Conservation (phyloP, 306 rosid species). For the Acacia crassicarpa region DNA sequence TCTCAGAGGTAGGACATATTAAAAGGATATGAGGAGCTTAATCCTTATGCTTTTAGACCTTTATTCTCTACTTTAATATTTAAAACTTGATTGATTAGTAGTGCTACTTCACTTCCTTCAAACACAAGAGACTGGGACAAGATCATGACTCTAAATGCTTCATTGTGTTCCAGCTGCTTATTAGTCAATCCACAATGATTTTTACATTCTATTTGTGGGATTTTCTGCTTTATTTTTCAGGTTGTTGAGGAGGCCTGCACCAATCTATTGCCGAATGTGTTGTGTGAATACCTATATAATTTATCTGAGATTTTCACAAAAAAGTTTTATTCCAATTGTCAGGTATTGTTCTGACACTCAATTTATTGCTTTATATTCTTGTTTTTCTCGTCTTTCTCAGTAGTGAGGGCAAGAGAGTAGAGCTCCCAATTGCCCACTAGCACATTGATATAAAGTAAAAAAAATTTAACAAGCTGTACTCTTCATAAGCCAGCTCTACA, state of each 20-base stretch:
- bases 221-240: conserved; percentile 41
- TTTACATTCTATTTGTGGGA: not conserved
- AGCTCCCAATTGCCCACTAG: not conserved
- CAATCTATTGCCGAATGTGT: conserved; percentile 74
- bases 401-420: not conserved
- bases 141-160: not conserved
- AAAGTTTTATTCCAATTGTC: conserved; percentile 81
- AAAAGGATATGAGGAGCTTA: conserved; percentile 2
- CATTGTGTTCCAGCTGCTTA: not conserved
- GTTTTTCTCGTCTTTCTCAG: not conserved
- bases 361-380: not conserved
- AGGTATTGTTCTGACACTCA: conserved; percentile 49
- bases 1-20: conserved; percentile 74
- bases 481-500: not conserved
- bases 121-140: not conserved
- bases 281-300: conserved; percentile 90
- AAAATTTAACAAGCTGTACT: not conserved
- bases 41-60: conserved; percentile 8
- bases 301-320: conserved; percentile 77
- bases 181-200: conserved; percentile 6
- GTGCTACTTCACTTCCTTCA: conserved; percentile 1
- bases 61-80: not conserved
- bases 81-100: not conserved
- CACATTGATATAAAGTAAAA: not conserved
- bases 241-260: conserved; percentile 90